These are phyloP conservation scores for Lagenaria siceraria DNA, from an alignment of 306 rosid species.

Conservation along the genomic window DNA sequence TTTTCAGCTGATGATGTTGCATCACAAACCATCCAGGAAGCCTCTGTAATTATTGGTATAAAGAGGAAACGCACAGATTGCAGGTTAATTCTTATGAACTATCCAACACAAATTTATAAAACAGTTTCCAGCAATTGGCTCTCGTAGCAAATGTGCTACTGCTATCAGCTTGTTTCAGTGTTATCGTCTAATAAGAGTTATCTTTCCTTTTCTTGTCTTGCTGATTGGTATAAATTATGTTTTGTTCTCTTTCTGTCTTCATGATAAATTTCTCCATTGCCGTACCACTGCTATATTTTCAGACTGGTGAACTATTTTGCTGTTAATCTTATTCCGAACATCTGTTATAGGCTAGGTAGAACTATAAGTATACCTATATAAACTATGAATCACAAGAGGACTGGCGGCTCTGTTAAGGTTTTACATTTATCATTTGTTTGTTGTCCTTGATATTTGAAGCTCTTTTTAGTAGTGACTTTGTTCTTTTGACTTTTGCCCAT, in stretches of 20 bases:
- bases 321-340: not conserved
- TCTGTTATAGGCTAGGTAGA: not conserved
- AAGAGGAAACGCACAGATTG: conserved; percentile 55
- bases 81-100: conserved; percentile 43
- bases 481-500: not conserved
- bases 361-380: not conserved
- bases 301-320: not conserved
- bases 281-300: not conserved
- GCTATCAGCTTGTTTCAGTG: not conserved
- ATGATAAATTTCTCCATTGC: not conserved
- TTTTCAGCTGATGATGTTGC: conserved; percentile 44
- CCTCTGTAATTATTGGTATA: conserved; percentile 23
- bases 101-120: not conserved
- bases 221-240: not conserved
- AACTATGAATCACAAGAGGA: not conserved
- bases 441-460: not conserved
- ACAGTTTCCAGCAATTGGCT: conserved; percentile 13
- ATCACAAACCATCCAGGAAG: conserved; percentile 29
- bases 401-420: not conserved
- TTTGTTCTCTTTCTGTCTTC: not conserved
- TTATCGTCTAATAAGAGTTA: not conserved
- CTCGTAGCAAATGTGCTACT: not conserved
- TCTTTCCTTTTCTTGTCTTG: not conserved
- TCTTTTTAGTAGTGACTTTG: not conserved
- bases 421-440: not conserved